Evolutionary conservation across 805 yeast species (phyloP).

Genomic region (Candida sonorensis): DNA sequence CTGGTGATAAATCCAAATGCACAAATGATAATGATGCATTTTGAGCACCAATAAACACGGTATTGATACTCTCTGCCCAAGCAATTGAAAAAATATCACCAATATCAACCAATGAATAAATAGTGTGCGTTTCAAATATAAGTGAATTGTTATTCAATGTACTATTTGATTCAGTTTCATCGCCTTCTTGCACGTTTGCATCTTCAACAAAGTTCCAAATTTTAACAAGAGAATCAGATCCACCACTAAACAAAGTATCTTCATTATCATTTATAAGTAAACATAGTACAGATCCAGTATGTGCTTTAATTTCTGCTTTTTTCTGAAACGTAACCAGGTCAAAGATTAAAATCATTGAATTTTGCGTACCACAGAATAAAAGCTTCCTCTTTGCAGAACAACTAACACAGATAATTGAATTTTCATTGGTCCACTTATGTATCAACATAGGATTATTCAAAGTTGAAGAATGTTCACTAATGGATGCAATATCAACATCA

Average conservation of each 20-base stretch:
- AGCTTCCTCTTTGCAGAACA: conserved; percentile 52
- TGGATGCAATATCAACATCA: conserved; percentile 1
- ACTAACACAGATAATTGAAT: conserved; percentile 66
- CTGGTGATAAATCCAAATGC: conserved; percentile 25
- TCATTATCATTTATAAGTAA: conserved; percentile 50
- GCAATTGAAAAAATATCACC: conserved; percentile 88
- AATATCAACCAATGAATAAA: conserved; percentile 79
- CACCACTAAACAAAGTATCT: conserved; percentile 68
- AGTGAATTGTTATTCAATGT: conserved; percentile 3
- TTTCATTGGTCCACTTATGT: conserved; percentile 73
- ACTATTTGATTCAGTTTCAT: too few relatives aligned
- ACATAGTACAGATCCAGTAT: conserved; percentile 69
- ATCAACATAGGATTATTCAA: conserved; percentile 8
- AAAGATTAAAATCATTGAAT: conserved; percentile 66
- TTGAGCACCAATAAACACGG: conserved; percentile 83
- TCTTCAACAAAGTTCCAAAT: conserved; percentile 59
- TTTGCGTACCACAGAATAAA: conserved; percentile 87
- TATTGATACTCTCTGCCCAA: conserved; percentile 53
- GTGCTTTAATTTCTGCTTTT: conserved; percentile 49
- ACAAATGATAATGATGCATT: conserved; percentile 84
- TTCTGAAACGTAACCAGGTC: conserved; percentile 61
- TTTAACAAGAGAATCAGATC: conserved; percentile 83
- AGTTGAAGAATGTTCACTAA: too few relatives aligned
- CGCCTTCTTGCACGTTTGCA: not conserved
- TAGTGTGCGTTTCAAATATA: conserved; percentile 46